Percentiles rank a stretch among this genome's conserved stretches.
Conservation (phyloP, 2,329 filamentous ascomycete genomes). For the Claviceps arundinis region DNA sequence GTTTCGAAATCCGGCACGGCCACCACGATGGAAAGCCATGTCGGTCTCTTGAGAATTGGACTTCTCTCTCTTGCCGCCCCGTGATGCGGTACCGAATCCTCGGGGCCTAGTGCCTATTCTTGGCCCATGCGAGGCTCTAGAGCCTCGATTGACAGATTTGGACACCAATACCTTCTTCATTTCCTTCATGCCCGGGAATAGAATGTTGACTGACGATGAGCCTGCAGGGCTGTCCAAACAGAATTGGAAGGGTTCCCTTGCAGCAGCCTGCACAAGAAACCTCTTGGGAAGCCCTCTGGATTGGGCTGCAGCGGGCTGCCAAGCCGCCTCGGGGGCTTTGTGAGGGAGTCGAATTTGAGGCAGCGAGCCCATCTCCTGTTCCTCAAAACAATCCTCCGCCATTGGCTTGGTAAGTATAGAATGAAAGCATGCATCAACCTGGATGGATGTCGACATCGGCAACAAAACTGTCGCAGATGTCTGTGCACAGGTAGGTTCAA, state of each 20-base stretch:
- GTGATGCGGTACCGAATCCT: conserved; percentile 15
- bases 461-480: conserved; percentile 58
- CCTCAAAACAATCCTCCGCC: conserved; percentile 69
- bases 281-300: conserved; percentile 41
- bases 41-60: conserved; percentile 16
- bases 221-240: conserved; percentile 19
- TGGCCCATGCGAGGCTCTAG: conserved; percentile 12
- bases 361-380: conserved; percentile 68
- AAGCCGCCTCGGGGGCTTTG: conserved; percentile 47
- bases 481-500: conserved; percentile 37
- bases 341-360: conserved; percentile 56
- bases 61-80: conserved; percentile 21
- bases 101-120: conserved; percentile 16
- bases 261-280: conserved; percentile 28
- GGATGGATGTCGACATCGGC: conserved; percentile 21
- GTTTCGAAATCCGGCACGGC: conserved; percentile 27
- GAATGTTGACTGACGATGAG: conserved; percentile 24
- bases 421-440: conserved; percentile 25
- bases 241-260: conserved; percentile 23
- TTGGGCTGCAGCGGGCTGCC: conserved; percentile 43
- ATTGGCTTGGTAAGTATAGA: conserved; percentile 50
- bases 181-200: conserved; percentile 28
- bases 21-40: conserved; percentile 14
- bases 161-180: conserved; percentile 25
- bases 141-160: conserved; percentile 19